Base-by-base conservation (phyloP, 1,139 yeast species). In the Suhomyces wounanorum region DNA sequence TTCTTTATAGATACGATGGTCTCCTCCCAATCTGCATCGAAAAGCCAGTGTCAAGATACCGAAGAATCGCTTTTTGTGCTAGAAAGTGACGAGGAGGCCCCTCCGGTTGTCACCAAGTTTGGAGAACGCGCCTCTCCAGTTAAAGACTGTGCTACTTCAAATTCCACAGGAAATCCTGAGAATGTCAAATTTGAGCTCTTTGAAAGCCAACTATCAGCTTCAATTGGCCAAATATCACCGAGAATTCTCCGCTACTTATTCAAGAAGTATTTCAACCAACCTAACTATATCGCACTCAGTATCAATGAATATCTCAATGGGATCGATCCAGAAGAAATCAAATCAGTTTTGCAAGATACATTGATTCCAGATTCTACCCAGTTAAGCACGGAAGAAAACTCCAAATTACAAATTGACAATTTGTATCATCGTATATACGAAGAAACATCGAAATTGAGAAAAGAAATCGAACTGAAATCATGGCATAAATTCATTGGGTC, bases 401-500 rank as follows among this genome's bases (percentile, higher is more conserved):
- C 35, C 7, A 42, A 37, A 3, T 18, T 44, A 2, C 51, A 55
- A 28, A 54, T 53, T 8, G 54, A 56, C 30, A 54, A 52, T 42
- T 52, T 59, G 43, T 53, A 55, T 21, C 54, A 55, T 38, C 54
- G 61, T 41, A 59, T 60, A 54, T 55, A 51, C 7, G 50, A 50
- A 5, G 57, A 57, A 39, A 48, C 61, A 2, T 46, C 56, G 17
- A 47, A 53, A 8, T 46, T 52, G n/a, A 53, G 53, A 23, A 53
- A 56, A n/a, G 65, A 59, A 25, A 44, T 55, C 4, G 56, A 53
- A 18, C 48, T 50, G 18, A 48, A 40, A 26, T 46, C 53, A 37
- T 69, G 75, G 75, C 58, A 56, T 30, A 60, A 68, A 40, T 86
- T 76, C 59, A 73, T 90, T 23, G 97, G 97, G 0, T 77, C 90